Conservation (phyloP, 805 yeast genomes). For the Candida loeiensis region DNA sequence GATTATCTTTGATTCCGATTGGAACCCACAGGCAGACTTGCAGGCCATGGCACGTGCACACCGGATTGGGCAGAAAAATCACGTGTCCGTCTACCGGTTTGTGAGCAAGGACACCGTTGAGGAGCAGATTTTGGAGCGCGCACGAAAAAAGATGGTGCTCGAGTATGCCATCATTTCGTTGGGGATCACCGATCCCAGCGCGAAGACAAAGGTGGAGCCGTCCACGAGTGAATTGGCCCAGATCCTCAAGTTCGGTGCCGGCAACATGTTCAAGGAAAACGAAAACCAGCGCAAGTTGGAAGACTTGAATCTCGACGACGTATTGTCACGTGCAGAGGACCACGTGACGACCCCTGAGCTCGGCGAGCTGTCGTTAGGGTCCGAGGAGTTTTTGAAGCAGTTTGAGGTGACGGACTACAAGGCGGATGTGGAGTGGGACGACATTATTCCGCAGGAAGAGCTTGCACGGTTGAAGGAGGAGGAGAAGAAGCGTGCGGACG, state of each 20-base stretch:
- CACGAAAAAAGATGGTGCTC: constrained; percentile 95
- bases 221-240: constrained; percentile 81
- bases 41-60: constrained; percentile 99
- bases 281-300: constrained; percentile 96
- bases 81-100: constrained; percentile 94
- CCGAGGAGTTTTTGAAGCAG: constrained; percentile 94
- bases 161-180: constrained; percentile 96
- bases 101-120: constrained; percentile 98
- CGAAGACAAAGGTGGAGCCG: constrained; percentile 67
- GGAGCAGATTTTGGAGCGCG: constrained; percentile 94
- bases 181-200: constrained; percentile 81
- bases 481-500: constrained; percentile 83
- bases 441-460: constrained; percentile 94
- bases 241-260: constrained; percentile 96
- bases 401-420: constrained; percentile 98
- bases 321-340: constrained; percentile 94
- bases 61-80: constrained; percentile 98
- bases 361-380: constrained; percentile 97
- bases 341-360: constrained; percentile 94
- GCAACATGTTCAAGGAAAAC: constrained; percentile 93
- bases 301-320: constrained; percentile 92
- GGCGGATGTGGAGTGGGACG: constrained; percentile 99
- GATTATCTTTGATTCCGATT: constrained; percentile 94
- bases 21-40: constrained; percentile 99
- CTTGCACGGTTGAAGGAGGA: constrained; percentile 84